Conservation (phyloP, 495 filamentous ascomycete species). For the Articulospora tetracladia region DNA sequence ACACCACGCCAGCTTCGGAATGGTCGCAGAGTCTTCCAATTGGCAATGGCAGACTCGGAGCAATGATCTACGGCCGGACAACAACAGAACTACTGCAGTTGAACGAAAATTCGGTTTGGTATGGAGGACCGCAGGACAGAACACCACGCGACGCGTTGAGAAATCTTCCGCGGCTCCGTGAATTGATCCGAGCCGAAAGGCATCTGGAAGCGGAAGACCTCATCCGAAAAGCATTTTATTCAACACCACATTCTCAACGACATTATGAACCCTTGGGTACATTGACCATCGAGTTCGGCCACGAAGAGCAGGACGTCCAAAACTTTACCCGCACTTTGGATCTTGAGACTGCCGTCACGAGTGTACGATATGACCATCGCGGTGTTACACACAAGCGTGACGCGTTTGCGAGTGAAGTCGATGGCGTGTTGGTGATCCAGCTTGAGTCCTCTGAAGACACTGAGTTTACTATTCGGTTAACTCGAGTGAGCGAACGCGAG, state of each 20-base stretch:
- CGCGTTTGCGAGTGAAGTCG: slow-evolving; percentile 38
- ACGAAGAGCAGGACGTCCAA: slow-evolving; percentile 27
- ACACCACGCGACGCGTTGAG: slow-evolving; percentile 34
- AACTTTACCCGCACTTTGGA: slow-evolving; percentile 44
- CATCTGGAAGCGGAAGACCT: slow-evolving; percentile 39
- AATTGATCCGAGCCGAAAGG: slow-evolving; percentile 37
- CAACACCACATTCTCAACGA: slow-evolving; percentile 38
- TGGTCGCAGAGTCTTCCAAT: slow-evolving; percentile 29
- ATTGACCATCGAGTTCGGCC: slow-evolving; percentile 42
- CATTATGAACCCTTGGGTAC: slow-evolving; percentile 46
- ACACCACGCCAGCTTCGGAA: slow-evolving; percentile 15
- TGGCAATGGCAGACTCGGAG: slow-evolving; percentile 51
- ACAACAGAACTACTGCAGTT: slow-evolving; percentile 42
- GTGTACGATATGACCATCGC: slow-evolving; percentile 9
- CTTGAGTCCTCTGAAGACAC: slow-evolving; percentile 29
- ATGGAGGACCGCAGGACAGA: slow-evolving; percentile 43
- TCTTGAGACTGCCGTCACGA: slow-evolving; percentile 15
- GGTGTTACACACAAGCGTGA: slow-evolving; percentile 17
- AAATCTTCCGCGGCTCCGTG: slow-evolving; percentile 33
- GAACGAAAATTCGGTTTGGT: slow-evolving; percentile 54
- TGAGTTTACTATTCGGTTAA: slow-evolving; percentile 11
- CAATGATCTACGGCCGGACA: slow-evolving; percentile 43
- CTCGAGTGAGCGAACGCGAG: slow-evolving; percentile 18
- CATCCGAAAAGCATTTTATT: slow-evolving; percentile 36
- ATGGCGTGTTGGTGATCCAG: slow-evolving; percentile 38